A percentile compares a stretch with the other conserved stretches of the same genome.
Conservation (phyloP, 2,329 filamentous ascomycete genomes). For the Tympanopsis confertula region DNA sequence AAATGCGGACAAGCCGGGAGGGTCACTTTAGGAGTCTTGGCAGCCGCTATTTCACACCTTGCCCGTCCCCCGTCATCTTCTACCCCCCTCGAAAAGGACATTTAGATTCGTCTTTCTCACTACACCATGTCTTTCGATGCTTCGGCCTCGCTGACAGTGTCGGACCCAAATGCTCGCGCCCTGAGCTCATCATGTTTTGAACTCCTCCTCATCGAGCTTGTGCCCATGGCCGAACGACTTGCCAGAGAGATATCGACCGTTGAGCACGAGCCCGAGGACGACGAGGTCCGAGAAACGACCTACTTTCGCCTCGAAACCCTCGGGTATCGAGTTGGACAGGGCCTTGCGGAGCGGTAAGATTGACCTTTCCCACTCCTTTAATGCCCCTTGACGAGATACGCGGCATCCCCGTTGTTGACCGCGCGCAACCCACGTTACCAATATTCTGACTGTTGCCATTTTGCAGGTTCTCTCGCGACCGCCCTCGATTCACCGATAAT, state of each 20-base stretch:
- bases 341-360: conserved; percentile 74
- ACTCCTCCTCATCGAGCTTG: conserved; percentile 89
- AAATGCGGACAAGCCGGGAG: too few relatives aligned
- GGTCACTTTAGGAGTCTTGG: too few relatives aligned
- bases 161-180: conserved; percentile 65
- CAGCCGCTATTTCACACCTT: too few relatives aligned
- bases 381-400: too few relatives aligned
- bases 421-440: too few relatives aligned
- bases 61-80: too few relatives aligned
- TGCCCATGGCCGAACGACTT: conserved; percentile 75
- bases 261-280: conserved; percentile 28
- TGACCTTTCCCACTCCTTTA: too few relatives aligned
- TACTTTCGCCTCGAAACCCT: conserved; percentile 73
- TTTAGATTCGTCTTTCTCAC: too few relatives aligned
- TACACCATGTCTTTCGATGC: conserved; percentile 64
- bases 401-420: too few relatives aligned
- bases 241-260: not conserved
- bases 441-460: too few relatives aligned
- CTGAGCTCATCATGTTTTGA: conserved; percentile 80
- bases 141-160: conserved; percentile 56
- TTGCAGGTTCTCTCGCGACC: conserved; percentile 68
- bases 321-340: conserved; percentile 86
- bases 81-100: too few relatives aligned
- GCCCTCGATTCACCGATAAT: conserved; percentile 80
- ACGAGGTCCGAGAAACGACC: conserved; percentile 73